phyloP scores from a whole-genome alignment of 1,284 basidiomycete species.

The Exobasidium rhododendri region DNA sequence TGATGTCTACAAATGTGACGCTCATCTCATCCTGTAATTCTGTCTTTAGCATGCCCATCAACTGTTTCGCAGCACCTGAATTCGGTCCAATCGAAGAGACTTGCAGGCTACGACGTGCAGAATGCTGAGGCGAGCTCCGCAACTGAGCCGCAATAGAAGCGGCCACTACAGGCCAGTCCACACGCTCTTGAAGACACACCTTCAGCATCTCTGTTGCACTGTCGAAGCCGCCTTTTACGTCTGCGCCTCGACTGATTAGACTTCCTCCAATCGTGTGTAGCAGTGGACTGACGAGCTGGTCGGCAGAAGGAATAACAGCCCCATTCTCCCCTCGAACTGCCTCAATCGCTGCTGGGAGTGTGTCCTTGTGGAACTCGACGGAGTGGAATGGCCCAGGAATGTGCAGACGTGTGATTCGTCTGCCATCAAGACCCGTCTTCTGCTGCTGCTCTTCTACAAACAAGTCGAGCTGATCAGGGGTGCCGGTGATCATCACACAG shows the following conservation, averaged over 20 bases:
- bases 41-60: not conserved
- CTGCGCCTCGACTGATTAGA: not conserved
- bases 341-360: not conserved
- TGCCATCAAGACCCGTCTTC: not conserved
- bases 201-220: not conserved
- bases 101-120: not conserved
- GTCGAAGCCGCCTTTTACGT: not conserved
- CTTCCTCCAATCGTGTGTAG: not conserved
- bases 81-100: not conserved
- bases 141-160: not conserved
- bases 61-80: not conserved
- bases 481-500: not conserved
- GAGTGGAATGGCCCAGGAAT: not conserved
- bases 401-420: not conserved
- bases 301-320: not conserved
- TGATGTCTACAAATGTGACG: not conserved
- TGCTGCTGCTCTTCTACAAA: not conserved
- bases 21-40: not conserved
- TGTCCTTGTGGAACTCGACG: not conserved
- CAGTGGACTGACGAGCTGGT: not conserved
- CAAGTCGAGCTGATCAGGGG: not conserved
- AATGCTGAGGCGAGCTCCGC: not conserved
- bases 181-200: not conserved
- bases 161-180: not conserved
- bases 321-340: not conserved